phyloP scores from a whole-genome alignment of 768 basidiomycete genomes.

The Pholiota microspora region DNA sequence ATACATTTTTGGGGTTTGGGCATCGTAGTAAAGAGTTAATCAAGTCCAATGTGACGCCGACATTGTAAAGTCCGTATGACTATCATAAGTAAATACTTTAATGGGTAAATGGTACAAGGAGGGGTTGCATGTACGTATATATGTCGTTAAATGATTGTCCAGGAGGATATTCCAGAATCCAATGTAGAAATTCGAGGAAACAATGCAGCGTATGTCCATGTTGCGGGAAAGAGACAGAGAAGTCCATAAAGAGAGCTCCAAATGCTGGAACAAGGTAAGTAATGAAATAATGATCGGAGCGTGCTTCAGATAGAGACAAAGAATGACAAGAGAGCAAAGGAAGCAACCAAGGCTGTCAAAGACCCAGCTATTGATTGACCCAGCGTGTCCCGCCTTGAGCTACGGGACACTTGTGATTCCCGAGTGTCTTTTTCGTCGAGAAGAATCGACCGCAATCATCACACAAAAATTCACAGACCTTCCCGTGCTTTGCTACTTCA shows the following conservation, averaged over 20 bases:
- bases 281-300: neutral
- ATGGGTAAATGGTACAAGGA: neutral
- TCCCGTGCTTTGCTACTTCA: constrained; percentile 57
- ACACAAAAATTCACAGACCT: constrained; percentile 53
- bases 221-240: neutral
- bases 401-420: constrained; percentile 56
- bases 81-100: neutral
- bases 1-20: neutral
- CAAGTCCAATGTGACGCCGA: neutral
- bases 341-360: constrained; percentile 7
- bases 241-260: constrained; percentile 8
- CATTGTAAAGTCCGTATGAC: neutral
- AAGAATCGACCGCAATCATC: constrained; percentile 53
- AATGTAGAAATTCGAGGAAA: neutral
- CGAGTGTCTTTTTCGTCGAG: constrained; percentile 49
- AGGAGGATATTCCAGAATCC: neutral
- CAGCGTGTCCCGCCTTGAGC: constrained; percentile 47
- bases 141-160: neutral
- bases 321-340: constrained; percentile 7
- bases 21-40: neutral
- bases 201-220: neutral
- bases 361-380: constrained; percentile 29
- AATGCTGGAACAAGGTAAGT: neutral
- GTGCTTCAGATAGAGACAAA: neutral
- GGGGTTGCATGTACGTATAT: neutral